Evolutionary conservation across 164 flowering plant genomes (phyloP).

Genomic region (Tinospora cordifolia): DNA sequence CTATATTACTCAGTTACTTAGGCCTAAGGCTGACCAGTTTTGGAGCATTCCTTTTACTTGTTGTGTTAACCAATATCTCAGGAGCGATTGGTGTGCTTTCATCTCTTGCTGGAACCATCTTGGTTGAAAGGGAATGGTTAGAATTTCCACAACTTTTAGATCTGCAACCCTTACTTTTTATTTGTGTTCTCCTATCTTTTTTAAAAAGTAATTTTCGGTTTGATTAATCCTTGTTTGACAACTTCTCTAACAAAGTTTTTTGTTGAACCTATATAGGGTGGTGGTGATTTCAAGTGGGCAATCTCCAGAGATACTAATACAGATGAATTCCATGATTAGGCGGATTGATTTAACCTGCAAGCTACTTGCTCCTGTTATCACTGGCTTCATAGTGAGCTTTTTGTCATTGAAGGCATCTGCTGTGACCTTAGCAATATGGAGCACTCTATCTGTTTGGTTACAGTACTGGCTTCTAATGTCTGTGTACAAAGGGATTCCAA

Average conservation of each 20-base stretch:
- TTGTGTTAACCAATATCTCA: conserved; percentile 49
- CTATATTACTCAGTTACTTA: conserved; percentile 35
- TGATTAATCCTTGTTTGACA: not conserved
- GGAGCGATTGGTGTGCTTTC: conserved; percentile 84
- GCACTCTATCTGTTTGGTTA: conserved; percentile 47
- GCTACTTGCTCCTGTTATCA: conserved; percentile 61
- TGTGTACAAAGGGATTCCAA: conserved; percentile 68
- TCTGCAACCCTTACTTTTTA: no score
- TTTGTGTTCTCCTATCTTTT: no score
- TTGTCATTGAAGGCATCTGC: conserved; percentile 75
- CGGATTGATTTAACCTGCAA: conserved; percentile 79
- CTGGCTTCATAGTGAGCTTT: conserved; percentile 80
- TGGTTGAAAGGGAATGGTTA: conserved; percentile 92
- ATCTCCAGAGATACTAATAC: conserved; percentile 44
- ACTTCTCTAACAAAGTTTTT: not conserved
- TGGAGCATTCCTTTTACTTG: conserved; percentile 38
- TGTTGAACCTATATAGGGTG: conserved; percentile 45
- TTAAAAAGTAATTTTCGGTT: not conserved
- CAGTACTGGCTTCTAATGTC: conserved; percentile 73
- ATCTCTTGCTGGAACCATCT: conserved; percentile 77
- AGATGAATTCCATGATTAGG: conserved; percentile 63
- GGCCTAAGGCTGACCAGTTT: conserved; percentile 33
- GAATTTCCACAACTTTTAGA: not conserved
- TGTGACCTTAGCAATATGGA: conserved; percentile 57
- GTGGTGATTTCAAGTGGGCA: conserved; percentile 72